These are phyloP conservation scores for Entomortierella chlamydospora DNA, from an alignment of 192 early-diverging fungal genomes.

Conservation along the genomic window DNA sequence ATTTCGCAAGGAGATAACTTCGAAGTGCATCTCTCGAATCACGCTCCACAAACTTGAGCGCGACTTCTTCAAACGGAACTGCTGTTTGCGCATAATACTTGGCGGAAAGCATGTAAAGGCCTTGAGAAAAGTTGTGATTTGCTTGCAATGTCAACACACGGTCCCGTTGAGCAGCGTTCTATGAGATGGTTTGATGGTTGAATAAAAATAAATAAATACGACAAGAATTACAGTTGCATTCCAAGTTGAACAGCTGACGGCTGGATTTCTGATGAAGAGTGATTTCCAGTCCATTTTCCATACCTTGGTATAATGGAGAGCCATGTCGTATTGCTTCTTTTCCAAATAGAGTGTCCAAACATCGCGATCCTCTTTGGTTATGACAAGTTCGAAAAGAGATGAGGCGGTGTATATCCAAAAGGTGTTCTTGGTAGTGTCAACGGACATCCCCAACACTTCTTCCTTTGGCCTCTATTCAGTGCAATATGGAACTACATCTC, in stretches of 20 bases:
- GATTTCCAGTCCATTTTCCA: background rate
- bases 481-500: background rate
- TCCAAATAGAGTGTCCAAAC: slow-evolving; percentile 93
- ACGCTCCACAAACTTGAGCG: slow-evolving; percentile 82
- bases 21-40: slow-evolving; percentile 81
- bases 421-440: slow-evolving; percentile 84
- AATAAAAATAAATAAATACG: background rate
- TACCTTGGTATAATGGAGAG: slow-evolving; percentile 83
- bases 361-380: slow-evolving; percentile 93
- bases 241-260: no score
- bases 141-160: slow-evolving; percentile 87
- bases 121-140: slow-evolving; percentile 82
- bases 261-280: no score
- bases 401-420: slow-evolving; percentile 93
- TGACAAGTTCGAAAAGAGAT: slow-evolving; percentile 89
- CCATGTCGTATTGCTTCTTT: slow-evolving; percentile 84
- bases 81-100: slow-evolving; percentile 87
- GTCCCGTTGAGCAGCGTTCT: slow-evolving; percentile 80
- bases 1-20: slow-evolving; percentile 80
- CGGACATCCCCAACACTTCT: slow-evolving; percentile 71
- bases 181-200: background rate
- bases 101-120: slow-evolving; percentile 81
- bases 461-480: slow-evolving; percentile 67
- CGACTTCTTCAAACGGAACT: slow-evolving; percentile 92
- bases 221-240: no score